Conservation (phyloP, 345 rosid genomes). For the sweet orange (Citrus sinensis) region DVS_A1.0 CM039161.1:16305001-16305500, state of each 20-base stretch:
- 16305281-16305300: slow-evolving; percentile 50
- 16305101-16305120: background rate
- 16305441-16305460: slow-evolving; percentile 40
- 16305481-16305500: slow-evolving; percentile 25
- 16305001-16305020: background rate
- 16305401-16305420: slow-evolving; percentile 43
- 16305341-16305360: background rate
- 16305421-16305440: slow-evolving; percentile 36
- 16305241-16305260: slow-evolving; percentile 66
- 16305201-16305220: slow-evolving; percentile 45
- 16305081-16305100: slow-evolving; percentile 6
- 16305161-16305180: background rate
- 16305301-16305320: background rate
- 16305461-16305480: slow-evolving; percentile 30
- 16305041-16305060: background rate
- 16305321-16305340: background rate
- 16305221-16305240: slow-evolving; percentile 59
- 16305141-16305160: background rate
- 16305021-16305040: background rate
- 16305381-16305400: slow-evolving; percentile 34
- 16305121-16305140: background rate
- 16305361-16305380: slow-evolving; percentile 2
- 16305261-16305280: slow-evolving; percentile 60
- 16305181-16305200: slow-evolving; percentile 27
- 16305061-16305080: background rate